A percentile compares a stretch with the other conserved stretches of the same genome.
Conservation (phyloP, 345 rosid genomes). For the Euphorbia lathyris region DNA sequence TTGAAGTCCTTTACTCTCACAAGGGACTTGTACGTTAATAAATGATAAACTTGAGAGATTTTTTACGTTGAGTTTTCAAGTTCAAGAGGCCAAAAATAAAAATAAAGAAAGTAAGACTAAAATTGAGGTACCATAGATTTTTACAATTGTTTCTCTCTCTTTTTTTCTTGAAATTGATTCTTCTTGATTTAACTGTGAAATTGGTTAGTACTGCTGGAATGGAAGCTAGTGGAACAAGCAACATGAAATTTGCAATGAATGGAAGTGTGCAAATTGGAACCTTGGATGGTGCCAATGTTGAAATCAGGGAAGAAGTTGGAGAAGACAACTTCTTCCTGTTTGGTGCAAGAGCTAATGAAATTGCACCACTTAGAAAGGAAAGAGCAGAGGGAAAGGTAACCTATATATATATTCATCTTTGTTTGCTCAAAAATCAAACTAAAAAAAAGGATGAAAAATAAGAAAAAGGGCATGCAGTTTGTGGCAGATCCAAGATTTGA, state of each 20-base stretch:
- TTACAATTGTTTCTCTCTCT: no score
- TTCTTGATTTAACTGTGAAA: background rate
- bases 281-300: slow-evolving; percentile 51
- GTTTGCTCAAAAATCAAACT: background rate
- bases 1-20: no score
- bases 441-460: background rate
- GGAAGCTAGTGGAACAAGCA: slow-evolving; percentile 62
- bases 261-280: slow-evolving; percentile 50
- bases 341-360: slow-evolving; percentile 45
- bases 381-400: slow-evolving; percentile 49
- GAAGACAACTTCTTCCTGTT: slow-evolving; percentile 54
- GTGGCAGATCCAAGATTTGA: slow-evolving; percentile 43
- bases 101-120: no score
- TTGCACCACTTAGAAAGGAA: slow-evolving; percentile 46
- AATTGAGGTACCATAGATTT: no score
- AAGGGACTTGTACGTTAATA: no score
- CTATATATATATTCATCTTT: background rate
- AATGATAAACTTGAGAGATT: no score
- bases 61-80: no score
- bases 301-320: slow-evolving; percentile 49
- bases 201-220: slow-evolving; percentile 44
- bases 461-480: slow-evolving; percentile 25
- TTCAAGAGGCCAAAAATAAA: no score
- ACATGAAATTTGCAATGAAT: slow-evolving; percentile 57
- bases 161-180: background rate